Percentiles rank a stretch among this genome's conserved stretches.
phyloP scores from a whole-genome alignment of 805 yeast genomes.

The Metschnikowia bowlesiae region DNA sequence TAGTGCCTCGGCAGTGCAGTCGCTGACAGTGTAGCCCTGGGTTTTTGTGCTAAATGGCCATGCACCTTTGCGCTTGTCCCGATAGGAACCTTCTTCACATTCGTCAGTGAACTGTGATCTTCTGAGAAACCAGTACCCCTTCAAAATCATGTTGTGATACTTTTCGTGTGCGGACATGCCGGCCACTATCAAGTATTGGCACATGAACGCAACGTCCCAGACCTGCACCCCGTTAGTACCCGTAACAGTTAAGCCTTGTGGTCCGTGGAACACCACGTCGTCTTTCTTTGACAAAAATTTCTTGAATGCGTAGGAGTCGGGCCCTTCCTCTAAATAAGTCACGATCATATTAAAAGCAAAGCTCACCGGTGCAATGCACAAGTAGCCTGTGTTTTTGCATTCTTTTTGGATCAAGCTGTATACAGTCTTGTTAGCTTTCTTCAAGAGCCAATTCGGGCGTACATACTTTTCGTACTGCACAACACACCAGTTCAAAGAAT shows the following conservation, averaged over 20 bases:
- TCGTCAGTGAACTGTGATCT: conserved; percentile 83
- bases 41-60: conserved; percentile 96
- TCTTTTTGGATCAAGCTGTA: conserved; percentile 71
- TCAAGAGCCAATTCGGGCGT: conserved; percentile 70
- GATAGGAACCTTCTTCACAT: conserved; percentile 68
- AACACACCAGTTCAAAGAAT: conserved; percentile 56
- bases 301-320: conserved; percentile 55
- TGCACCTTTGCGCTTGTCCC: conserved; percentile 83
- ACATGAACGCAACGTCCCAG: conserved; percentile 92
- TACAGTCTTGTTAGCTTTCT: conserved; percentile 46
- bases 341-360: conserved; percentile 80
- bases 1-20: conserved; percentile 93
- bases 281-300: conserved; percentile 55
- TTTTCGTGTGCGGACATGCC: conserved; percentile 71
- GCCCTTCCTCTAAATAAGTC: conserved; percentile 65
- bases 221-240: conserved; percentile 98
- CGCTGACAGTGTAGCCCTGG: conserved; percentile 95
- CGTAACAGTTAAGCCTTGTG: conserved; percentile 87
- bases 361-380: conserved; percentile 92
- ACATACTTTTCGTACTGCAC: conserved; percentile 63
- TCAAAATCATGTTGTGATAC: conserved; percentile 58
- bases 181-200: conserved; percentile 76
- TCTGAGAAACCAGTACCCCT: conserved; percentile 66
- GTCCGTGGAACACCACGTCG: conserved; percentile 79
- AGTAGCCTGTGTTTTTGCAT: conserved; percentile 66